These are phyloP conservation scores for Diaporthe capsici DNA, from an alignment of 2,329 filamentous ascomycete genomes.

Conservation along the genomic window DNA sequence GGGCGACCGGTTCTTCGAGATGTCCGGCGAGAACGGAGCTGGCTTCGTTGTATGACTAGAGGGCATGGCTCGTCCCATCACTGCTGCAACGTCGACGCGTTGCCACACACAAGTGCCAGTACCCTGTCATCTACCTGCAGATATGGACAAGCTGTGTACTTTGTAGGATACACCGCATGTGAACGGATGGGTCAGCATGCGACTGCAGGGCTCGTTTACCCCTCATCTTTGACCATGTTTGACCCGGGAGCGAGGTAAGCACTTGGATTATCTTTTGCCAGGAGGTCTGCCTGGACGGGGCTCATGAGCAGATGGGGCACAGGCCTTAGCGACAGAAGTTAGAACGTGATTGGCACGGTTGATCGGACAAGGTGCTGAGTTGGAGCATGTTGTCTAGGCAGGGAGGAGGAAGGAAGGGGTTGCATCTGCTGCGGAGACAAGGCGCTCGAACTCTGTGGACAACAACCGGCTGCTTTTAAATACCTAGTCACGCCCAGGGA, in stretches of 20 bases:
- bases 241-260: constrained; percentile 29
- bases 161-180: constrained; percentile 2
- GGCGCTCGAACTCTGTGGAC: neutral
- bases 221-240: constrained; percentile 39
- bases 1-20: neutral
- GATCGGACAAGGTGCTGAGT: constrained; percentile 2
- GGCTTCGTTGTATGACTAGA: neutral
- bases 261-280: constrained; percentile 15
- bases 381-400: neutral
- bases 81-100: neutral
- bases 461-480: constrained; percentile 5
- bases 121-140: neutral
- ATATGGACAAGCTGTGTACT: neutral
- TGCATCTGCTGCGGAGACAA: constrained; percentile 22
- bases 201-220: constrained; percentile 30
- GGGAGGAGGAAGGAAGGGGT: constrained; percentile 11
- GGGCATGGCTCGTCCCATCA: neutral
- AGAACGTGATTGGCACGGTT: constrained; percentile 26
- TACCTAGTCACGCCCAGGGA: neutral
- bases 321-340: neutral
- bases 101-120: neutral
- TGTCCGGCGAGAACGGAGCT: neutral
- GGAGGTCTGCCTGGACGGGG: neutral
- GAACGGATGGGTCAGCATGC: constrained; percentile 15
- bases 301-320: constrained; percentile 3